Evolutionary conservation across 495 filamentous ascomycete genomes (phyloP), one percentile per base, ranked within the genome.

Genomic region (Penicillium verhagenii): DNA sequence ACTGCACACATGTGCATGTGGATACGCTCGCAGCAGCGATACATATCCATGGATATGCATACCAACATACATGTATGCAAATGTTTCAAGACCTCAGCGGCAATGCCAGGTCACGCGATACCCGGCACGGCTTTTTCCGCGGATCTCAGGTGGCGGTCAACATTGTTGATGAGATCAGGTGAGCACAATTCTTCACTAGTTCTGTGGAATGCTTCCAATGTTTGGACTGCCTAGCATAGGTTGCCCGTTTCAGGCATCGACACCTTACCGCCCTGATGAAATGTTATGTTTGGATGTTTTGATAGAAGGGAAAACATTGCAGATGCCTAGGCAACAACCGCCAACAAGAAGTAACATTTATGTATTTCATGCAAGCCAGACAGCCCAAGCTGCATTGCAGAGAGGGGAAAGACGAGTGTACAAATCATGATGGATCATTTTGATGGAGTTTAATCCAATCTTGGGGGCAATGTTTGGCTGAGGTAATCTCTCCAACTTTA

Each of bases 231-330:
- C 14, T 16, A 2, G n/a, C 8, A 28, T 16, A 39, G 53, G 53
- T 56, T 53, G 52, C 58, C 48, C 48, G 9, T 42, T 60, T 50
- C 48, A 56, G 58, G 58, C 53, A 45, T 48, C 52, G 21, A 40
- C 7, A 54, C n/a, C n/a, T n/a, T 48, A 48, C n/a, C 18, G 24
- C 6, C 28, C 29, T 4, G 14, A 5, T 26, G 5, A 16, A 47
- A 9, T 47, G 5, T 26, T 48, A 19, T 25, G 25, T 23, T 8
- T 23, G 42, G 24, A 16, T 39, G 1, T 39, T 8, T 4, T 11
- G 5, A 14, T 14, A 23, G 9, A 23, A 25, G 6, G 14, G 14
- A 26, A 45, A 26, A 28, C 23, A 45, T 7, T 11, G 4, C 21
- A n/a, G 42, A 45, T 45, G n/a, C 42, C 42, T 14, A 25, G 42